These are phyloP conservation scores for Fusarium sp. DNA, from an alignment of 2,329 filamentous ascomycete genomes.

Conservation along the genomic window DNA sequence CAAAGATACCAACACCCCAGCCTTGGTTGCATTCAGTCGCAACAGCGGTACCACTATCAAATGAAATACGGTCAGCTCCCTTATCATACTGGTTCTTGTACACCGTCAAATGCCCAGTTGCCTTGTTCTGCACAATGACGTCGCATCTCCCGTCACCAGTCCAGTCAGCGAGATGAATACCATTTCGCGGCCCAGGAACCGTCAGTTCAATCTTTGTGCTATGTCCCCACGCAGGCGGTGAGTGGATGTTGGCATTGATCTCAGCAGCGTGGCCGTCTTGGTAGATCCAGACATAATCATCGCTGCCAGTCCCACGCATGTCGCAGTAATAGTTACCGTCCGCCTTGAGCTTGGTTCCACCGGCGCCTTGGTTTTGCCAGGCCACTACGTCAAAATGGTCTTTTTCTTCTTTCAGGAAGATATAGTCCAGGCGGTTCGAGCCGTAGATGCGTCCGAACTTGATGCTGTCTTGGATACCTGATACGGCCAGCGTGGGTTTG, in stretches of 20 bases:
- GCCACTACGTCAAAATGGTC: background rate
- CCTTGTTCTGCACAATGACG: background rate
- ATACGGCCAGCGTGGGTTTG: background rate
- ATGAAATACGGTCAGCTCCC: fast-evolving
- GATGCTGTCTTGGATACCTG: background rate
- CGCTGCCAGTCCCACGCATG: background rate
- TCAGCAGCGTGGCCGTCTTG: background rate
- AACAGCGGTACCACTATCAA: background rate
- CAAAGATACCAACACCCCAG: background rate
- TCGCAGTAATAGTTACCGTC: background rate
- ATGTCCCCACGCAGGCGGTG: background rate
- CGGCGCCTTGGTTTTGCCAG: background rate
- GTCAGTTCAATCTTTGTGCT: background rate
- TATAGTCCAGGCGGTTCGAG: background rate
- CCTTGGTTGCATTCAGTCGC: background rate
- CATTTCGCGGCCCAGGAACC: background rate
- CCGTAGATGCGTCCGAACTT: background rate
- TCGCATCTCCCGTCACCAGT: background rate
- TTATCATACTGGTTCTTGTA: background rate
- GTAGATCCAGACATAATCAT: background rate
- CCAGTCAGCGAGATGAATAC: background rate
- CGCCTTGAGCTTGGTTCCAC: background rate
- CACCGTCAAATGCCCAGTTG: background rate
- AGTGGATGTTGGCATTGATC: background rate
- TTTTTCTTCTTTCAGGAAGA: background rate